phyloP scores from a whole-genome alignment of 768 basidiomycete genomes.

The Auricularia auricula-judae region DNA sequence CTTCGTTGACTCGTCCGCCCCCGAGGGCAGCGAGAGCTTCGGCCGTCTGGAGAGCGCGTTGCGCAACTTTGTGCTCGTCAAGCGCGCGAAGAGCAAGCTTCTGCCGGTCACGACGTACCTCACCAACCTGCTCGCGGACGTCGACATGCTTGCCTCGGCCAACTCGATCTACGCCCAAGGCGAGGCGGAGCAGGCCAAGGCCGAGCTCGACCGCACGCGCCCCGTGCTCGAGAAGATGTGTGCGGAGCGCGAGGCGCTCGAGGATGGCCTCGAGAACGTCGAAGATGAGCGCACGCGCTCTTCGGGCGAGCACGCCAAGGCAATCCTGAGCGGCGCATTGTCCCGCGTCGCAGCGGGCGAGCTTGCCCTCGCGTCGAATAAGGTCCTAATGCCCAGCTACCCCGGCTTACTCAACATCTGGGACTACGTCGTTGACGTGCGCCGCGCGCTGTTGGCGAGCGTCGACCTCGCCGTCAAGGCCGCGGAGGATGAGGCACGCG shows the following conservation, averaged over 20 bases:
- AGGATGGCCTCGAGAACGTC: conserved; percentile 63
- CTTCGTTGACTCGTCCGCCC: conserved; percentile 86
- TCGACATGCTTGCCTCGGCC: conserved; percentile 75
- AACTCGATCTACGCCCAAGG: conserved; percentile 79
- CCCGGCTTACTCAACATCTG: conserved; percentile 73
- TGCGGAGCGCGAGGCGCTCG: conserved; percentile 56
- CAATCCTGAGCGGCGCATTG: conserved; percentile 53
- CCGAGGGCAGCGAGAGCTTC: conserved; percentile 62
- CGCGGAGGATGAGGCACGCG: conserved; percentile 76
- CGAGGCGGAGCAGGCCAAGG: conserved; percentile 62
- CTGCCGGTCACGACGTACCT: conserved; percentile 89
- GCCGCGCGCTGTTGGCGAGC: conserved; percentile 62
- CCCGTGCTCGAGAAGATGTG: conserved; percentile 88
- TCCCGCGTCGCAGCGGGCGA: conserved; percentile 69
- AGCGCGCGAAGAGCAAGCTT: conserved; percentile 93
- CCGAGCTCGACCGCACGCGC: conserved; percentile 53
- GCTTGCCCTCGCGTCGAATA: conserved; percentile 41
- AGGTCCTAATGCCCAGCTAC: conserved; percentile 59
- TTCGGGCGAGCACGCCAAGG: conserved; percentile 43
- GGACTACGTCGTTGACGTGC: conserved; percentile 79
- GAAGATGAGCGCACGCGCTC: conserved; percentile 65
- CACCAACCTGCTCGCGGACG: conserved; percentile 76
- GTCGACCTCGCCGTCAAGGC: conserved; percentile 69
- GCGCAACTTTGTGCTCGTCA: conserved; percentile 90
- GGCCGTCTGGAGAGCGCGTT: conserved; percentile 82